Evolutionary conservation across 2,329 filamentous ascomycete genomes (phyloP).

Genomic region (Penicillium sp.): DNA sequence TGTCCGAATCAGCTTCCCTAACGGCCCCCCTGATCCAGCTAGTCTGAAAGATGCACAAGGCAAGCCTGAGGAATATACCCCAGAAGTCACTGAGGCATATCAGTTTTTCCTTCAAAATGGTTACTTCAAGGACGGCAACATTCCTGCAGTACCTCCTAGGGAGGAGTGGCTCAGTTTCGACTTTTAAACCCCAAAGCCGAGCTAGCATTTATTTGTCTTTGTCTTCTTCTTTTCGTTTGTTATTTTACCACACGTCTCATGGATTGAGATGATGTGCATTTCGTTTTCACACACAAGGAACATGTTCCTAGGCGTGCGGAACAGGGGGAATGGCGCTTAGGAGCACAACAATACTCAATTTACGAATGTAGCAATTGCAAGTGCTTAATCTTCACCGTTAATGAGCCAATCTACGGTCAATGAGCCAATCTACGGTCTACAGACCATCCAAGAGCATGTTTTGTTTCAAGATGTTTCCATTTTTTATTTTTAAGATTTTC

Average conservation of each 20-base stretch:
- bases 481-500: conserved; percentile 33
- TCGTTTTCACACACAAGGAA: not conserved
- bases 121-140: conserved; percentile 65
- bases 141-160: conserved; percentile 76
- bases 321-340: conserved; percentile 3
- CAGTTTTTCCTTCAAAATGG: conserved; percentile 64
- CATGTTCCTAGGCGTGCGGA: not conserved
- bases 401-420: conserved; percentile 3
- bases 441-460: not conserved
- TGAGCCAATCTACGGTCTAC: conserved; percentile 1
- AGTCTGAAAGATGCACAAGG: conserved; percentile 53
- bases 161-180: conserved; percentile 74
- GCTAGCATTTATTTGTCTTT: not conserved
- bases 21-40: conserved; percentile 60
- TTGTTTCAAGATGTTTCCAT: conserved; percentile 33
- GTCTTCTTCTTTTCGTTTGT: not conserved
- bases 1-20: conserved; percentile 70
- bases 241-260: not conserved
- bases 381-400: not conserved
- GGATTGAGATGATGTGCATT: not conserved
- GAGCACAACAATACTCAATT: not conserved
- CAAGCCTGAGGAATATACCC: conserved; percentile 52
- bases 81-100: conserved; percentile 61
- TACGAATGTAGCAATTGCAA: not conserved
- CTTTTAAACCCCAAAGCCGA: conserved; percentile 50